Conservation (phyloP, 1,284 basidiomycete genomes). For the Hemileia vastatrix region DNA sequence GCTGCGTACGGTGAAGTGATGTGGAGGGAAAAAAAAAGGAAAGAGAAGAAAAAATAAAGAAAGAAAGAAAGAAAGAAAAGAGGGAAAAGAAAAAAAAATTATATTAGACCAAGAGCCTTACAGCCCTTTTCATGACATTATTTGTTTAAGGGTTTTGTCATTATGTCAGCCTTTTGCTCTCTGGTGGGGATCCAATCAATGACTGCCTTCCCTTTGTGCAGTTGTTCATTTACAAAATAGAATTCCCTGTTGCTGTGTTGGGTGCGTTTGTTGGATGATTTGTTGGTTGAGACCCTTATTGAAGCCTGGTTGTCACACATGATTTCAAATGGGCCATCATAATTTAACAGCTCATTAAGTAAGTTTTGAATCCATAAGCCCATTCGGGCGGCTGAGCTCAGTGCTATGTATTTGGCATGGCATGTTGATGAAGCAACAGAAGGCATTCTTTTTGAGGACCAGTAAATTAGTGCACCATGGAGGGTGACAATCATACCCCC, state of each 20-base stretch:
- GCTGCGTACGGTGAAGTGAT: too few species aligned
- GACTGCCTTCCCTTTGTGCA: too few species aligned
- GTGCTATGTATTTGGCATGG: conserved; percentile 11
- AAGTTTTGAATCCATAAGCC: neutral
- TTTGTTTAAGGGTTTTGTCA: neutral
- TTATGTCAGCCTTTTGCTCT: neutral
- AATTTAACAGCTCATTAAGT: neutral
- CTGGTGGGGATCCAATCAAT: neutral
- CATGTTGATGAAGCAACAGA: conserved; percentile 4
- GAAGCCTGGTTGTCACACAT: neutral
- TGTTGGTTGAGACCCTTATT: neutral
- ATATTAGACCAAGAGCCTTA: neutral
- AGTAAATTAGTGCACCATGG: neutral
- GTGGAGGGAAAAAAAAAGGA: too few species aligned
- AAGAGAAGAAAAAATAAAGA: neutral
- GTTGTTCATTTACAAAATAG: neutral
- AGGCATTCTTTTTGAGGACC: conserved; percentile 1
- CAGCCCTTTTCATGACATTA: too few species aligned
- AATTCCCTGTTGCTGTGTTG: neutral
- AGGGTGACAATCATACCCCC: neutral
- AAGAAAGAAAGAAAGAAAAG: neutral
- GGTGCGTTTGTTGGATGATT: neutral
- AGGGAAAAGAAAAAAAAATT: neutral
- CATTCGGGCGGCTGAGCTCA: neutral
- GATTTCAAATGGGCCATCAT: neutral